phyloP scores from a whole-genome alignment of 2,329 filamentous ascomycete genomes.

The Lachnellula arida region DNA sequence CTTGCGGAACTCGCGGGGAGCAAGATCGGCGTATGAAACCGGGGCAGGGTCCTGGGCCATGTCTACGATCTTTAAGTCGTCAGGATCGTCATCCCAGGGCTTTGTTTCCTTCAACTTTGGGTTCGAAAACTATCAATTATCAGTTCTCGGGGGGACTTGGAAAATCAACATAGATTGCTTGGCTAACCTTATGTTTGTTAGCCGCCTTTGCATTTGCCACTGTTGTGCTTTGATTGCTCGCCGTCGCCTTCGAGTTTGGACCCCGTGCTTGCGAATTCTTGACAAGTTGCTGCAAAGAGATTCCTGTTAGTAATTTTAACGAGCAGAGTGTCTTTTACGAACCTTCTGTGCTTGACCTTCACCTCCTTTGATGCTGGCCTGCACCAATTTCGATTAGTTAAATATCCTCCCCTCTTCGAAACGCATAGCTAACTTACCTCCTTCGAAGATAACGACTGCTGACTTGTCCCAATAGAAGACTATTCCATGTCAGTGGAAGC shows the following conservation, averaged over 20 bases:
- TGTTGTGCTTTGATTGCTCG: neutral
- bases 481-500: neutral
- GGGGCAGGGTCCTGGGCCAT: slow-evolving; percentile 19
- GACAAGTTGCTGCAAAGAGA: neutral
- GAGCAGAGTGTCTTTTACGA: neutral
- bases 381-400: too few species aligned
- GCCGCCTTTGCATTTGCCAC: neutral
- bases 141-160: neutral
- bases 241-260: neutral
- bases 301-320: neutral
- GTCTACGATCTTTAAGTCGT: slow-evolving; percentile 28
- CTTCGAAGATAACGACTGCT: neutral
- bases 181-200: neutral
- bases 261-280: neutral
- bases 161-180: neutral
- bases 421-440: neutral
- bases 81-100: neutral
- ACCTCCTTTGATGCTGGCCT: neutral
- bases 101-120: slow-evolving; percentile 11
- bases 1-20: slow-evolving; percentile 26
- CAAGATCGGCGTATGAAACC: slow-evolving; percentile 16
- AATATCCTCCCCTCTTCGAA: too few species aligned
- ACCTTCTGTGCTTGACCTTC: neutral
- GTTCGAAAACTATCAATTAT: slow-evolving; percentile 2
- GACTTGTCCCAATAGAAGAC: neutral